Conservation (phyloP, 2,329 filamentous ascomycete genomes). For the Aspergillus flavus region DNA sequence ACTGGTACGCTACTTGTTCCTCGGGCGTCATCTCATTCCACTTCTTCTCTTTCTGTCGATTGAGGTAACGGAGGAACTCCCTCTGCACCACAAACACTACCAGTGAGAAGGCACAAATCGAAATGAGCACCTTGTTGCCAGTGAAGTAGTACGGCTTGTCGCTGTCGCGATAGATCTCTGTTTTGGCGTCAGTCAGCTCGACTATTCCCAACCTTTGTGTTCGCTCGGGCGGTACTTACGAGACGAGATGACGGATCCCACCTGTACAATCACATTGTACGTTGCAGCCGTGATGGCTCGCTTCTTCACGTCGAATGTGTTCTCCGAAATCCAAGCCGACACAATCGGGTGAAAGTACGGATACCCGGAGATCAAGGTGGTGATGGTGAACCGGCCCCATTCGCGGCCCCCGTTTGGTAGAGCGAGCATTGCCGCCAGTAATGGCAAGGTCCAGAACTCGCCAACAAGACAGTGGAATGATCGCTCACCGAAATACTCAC, state of each 20-base stretch:
- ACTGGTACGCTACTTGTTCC: conserved; percentile 51
- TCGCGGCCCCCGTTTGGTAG: conserved; percentile 47
- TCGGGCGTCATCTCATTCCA: conserved; percentile 53
- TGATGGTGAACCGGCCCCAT: conserved; percentile 54
- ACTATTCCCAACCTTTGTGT: background rate
- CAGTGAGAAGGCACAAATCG: conserved; percentile 52
- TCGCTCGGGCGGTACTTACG: conserved; percentile 19
- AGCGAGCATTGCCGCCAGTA: conserved; percentile 53
- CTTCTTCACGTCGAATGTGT: conserved; percentile 35
- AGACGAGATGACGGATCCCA: conserved; percentile 32
- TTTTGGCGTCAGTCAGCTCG: background rate
- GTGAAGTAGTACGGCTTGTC: conserved; percentile 57
- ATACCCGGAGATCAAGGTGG: conserved; percentile 55
- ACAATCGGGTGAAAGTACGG: conserved; percentile 58
- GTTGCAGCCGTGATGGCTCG: conserved; percentile 31
- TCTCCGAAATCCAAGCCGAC: conserved; percentile 31
- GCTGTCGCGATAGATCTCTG: conserved; percentile 53
- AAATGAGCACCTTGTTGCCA: conserved; percentile 58
- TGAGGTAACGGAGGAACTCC: conserved; percentile 48
- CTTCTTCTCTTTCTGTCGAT: conserved; percentile 51
- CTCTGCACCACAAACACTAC: conserved; percentile 53
- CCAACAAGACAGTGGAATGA: conserved; percentile 55
- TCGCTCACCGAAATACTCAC: conserved; percentile 56
- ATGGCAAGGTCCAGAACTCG: conserved; percentile 55
- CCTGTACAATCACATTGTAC: conserved; percentile 41